Base-by-base conservation (phyloP, 495 filamentous ascomycete species). In the Trichodelitschia bisporula region DNA sequence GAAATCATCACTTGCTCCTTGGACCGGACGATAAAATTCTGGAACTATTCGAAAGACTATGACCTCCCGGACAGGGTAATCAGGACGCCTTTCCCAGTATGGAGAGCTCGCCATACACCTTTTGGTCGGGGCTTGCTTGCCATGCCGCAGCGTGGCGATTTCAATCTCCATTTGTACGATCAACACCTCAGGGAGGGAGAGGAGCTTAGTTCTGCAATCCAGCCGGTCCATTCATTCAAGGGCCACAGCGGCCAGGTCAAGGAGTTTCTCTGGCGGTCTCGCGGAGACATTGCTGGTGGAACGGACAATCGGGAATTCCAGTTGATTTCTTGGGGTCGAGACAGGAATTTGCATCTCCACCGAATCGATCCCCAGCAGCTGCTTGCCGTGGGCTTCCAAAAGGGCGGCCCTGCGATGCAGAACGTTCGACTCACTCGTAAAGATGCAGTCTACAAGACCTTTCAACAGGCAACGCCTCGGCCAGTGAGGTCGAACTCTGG, bases 1-100 rank as follows among this genome's bases (percentile, higher is more conserved):
- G 68, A 66, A 18, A 46, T 95, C 17, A 64, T 76, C 3, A 95
- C 84, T 6, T 92, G 84, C 48, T 86, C 83, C 2, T 49, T 92
- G 29, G 84, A 95, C 44, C 77, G 72, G 42, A 89, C 76, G 5
- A 78, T 95, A 47, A 91, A 89, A 40, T 78, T 90, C 41, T 95
- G 84, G 84, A 72, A 92, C 47, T 84, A 77, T 39, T 61, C 53
- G 4, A 60, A 63, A 18, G 53, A 62, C 17, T 51, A 59, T 9
- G 65, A 75, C 36, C 49, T 53, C 4, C 74, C 79, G 0, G 72
- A 83, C 40, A 62, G 75, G 17, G 57, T 77, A 13, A 77, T 92
- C 19, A 55, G 59, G 17, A 80, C 82, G 3, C 66, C 73, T 2
- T 91, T 86, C 43, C 84, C 84, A 2, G 72, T 90, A 15, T 90